phyloP scores from a whole-genome alignment of 106 monocot genomes.

The Allium cepa region DNA sequence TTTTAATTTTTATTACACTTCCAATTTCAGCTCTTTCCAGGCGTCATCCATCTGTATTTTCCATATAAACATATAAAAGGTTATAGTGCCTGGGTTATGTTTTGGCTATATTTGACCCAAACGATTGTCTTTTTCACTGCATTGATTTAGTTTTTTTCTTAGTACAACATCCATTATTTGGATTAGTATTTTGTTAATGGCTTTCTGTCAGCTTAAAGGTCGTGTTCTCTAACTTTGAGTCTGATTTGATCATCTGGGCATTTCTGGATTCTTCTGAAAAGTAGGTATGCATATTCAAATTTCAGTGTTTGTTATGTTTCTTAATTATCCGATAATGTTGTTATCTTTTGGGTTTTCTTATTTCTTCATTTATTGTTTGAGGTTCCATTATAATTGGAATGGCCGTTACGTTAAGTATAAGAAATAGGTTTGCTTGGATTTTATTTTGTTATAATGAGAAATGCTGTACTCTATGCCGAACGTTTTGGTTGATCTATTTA shows the following conservation, averaged over 20 bases:
- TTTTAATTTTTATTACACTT: background rate
- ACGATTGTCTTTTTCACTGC: too few relatives aligned
- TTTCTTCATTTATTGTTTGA: background rate
- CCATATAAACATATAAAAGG: background rate
- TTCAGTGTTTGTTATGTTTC: background rate
- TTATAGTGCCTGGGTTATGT: background rate
- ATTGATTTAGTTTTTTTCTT: background rate
- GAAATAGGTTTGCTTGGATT: background rate
- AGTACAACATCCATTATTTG: background rate
- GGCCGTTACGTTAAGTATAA: background rate
- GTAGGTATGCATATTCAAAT: background rate
- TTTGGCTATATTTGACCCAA: background rate
- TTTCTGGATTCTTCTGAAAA: background rate
- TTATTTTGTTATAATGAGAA: background rate
- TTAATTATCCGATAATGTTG: background rate
- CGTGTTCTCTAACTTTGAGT: background rate
- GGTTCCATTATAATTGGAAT: background rate
- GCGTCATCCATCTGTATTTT: background rate
- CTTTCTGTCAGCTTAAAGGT: background rate
- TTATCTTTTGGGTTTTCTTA: background rate
- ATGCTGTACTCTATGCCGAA: too few relatives aligned
- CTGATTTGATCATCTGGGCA: background rate
- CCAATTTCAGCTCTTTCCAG: background rate
- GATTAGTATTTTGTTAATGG: background rate
- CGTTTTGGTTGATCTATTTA: too few relatives aligned